A percentile compares a stretch with the other conserved stretches of the same genome.
Conservation (phyloP, 2,329 filamentous ascomycete species). For the Epichloe aotearoae region DNA sequence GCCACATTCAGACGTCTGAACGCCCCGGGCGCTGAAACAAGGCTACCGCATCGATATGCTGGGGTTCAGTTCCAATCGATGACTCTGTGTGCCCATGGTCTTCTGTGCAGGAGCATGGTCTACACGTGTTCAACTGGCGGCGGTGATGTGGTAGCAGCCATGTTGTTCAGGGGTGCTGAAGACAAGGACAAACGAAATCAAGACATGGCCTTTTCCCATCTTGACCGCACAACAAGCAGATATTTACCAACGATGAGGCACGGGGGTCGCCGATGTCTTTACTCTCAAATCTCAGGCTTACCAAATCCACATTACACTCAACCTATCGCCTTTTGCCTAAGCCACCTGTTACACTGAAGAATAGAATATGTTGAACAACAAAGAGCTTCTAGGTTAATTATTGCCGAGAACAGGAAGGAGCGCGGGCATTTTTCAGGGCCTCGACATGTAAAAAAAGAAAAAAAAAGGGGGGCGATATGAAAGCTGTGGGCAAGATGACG, state of each 20-base stretch:
- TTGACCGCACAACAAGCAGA: neutral
- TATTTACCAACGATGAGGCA: neutral
- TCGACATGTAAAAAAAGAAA: neutral
- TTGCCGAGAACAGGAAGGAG: neutral
- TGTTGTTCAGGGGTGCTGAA: slow-evolving; percentile 1
- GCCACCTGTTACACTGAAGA: neutral
- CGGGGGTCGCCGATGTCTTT: neutral
- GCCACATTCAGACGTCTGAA: neutral
- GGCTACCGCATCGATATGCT: neutral
- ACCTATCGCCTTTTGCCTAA: neutral
- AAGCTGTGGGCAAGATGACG: neutral
- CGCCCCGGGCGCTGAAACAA: neutral
- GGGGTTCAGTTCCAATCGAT: neutral
- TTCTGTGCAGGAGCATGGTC: slow-evolving; percentile 1
- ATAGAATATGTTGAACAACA: neutral
- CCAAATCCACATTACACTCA: neutral
- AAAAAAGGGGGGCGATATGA: neutral
- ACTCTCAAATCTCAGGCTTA: neutral
- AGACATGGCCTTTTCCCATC: neutral
- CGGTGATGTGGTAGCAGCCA: neutral
- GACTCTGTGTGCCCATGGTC: neutral
- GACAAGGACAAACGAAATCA: neutral
- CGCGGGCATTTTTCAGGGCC: neutral
- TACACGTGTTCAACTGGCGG: slow-evolving; percentile 3
- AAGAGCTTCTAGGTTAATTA: neutral